phyloP scores from a whole-genome alignment of 257 asterid genomes.

The Rauvolfia tetraphylla region DNA sequence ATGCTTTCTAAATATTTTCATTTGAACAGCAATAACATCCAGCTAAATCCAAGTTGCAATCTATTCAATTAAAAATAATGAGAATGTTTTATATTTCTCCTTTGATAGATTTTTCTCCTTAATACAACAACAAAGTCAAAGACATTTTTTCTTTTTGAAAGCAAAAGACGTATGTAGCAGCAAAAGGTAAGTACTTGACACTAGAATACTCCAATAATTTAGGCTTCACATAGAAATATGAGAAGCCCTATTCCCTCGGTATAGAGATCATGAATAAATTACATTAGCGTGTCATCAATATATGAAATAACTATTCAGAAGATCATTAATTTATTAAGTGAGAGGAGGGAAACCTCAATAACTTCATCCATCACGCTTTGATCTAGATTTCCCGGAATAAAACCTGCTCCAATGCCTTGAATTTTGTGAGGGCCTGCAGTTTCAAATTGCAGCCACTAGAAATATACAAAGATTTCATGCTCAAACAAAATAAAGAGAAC shows the following conservation, averaged over 20 bases:
- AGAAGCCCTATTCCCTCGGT: neutral
- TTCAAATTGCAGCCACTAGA: slow-evolving; percentile 66
- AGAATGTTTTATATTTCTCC: neutral
- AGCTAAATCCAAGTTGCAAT: neutral
- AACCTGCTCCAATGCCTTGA: slow-evolving; percentile 99
- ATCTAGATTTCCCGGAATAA: slow-evolving; percentile 89
- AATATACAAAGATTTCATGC: slow-evolving; percentile 37
- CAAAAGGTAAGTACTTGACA: neutral
- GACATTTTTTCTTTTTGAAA: neutral
- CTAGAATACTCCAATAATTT: neutral
- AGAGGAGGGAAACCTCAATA: slow-evolving; percentile 58
- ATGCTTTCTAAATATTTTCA: neutral
- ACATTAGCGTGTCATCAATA: neutral
- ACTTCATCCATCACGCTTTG: slow-evolving; percentile 94
- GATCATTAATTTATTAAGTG: neutral
- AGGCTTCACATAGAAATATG: neutral
- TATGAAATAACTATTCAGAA: neutral
- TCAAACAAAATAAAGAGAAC: slow-evolving; percentile 25
- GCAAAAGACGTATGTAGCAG: neutral
- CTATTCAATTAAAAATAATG: neutral
- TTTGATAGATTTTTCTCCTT: neutral
- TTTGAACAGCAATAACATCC: neutral
- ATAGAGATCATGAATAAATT: neutral
- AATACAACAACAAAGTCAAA: neutral
- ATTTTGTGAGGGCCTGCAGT: slow-evolving; percentile 99